These are phyloP conservation scores for Pisolithus thermaeus DNA, from an alignment of 1,284 basidiomycete genomes.

Conservation along the genomic window DNA sequence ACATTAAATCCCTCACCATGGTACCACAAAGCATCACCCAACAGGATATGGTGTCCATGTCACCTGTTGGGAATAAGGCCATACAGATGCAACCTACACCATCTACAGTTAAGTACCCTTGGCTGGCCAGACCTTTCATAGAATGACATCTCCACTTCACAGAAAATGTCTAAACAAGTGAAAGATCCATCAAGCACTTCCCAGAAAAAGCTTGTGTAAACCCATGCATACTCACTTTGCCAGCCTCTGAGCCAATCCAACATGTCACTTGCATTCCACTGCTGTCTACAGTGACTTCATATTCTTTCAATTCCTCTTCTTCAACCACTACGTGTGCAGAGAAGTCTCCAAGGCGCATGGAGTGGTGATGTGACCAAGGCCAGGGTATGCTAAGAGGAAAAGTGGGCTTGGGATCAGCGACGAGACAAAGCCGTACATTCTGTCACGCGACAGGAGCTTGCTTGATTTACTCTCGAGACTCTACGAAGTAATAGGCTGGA, in stretches of 20 bases:
- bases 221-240: conserved; percentile 10
- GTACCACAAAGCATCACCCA: not conserved
- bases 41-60: not conserved
- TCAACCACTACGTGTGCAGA: conserved; percentile 11
- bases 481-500: too few species aligned
- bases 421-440: too few species aligned
- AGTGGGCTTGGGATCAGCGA: too few species aligned
- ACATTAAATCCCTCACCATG: conserved; percentile 7
- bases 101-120: not conserved
- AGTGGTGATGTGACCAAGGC: too few species aligned
- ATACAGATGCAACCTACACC: not conserved
- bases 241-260: conserved; percentile 16
- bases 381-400: too few species aligned
- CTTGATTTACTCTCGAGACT: too few species aligned
- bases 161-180: conserved; percentile 6
- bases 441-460: too few species aligned
- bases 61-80: fast-evolving
- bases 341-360: conserved; percentile 12
- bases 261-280: conserved; percentile 9
- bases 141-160: conserved; percentile 10
- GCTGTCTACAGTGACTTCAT: conserved; percentile 34
- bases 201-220: conserved; percentile 24
- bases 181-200: not conserved
- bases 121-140: not conserved
- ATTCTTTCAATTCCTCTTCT: conserved; percentile 9